Evolutionary conservation across 106 monocot genomes (phyloP).

Genomic region (Apostasia shenzhenica): DNA sequence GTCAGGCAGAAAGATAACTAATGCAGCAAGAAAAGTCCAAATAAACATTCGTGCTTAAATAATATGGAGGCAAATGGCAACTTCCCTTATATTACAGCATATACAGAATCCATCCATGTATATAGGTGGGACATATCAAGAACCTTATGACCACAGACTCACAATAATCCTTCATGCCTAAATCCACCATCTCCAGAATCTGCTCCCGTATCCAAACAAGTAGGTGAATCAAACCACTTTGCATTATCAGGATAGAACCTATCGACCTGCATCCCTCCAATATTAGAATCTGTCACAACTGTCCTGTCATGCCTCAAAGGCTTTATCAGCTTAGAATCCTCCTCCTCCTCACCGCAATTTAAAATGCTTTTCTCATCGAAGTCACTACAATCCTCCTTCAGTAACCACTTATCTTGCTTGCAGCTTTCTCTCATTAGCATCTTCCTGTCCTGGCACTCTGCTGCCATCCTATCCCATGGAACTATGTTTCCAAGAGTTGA

Average conservation of each 20-base stretch:
- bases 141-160: background rate
- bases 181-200: constrained; percentile 37
- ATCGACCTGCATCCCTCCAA: constrained; percentile 76
- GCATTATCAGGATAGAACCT: constrained; percentile 58
- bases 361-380: constrained; percentile 93
- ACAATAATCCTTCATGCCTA: constrained; percentile 35
- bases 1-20: no score
- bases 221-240: constrained; percentile 70
- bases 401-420: constrained; percentile 68
- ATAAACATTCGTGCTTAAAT: no score
- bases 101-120: background rate
- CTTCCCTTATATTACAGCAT: background rate
- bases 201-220: constrained; percentile 42
- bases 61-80: background rate
- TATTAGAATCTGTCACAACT: constrained; percentile 40
- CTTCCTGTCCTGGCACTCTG: constrained; percentile 53
- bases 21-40: no score
- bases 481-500: constrained; percentile 49
- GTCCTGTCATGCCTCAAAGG: constrained; percentile 61
- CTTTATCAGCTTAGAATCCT: constrained; percentile 73
- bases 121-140: background rate
- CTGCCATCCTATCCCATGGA: constrained; percentile 58
- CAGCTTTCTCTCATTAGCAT: constrained; percentile 53
- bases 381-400: constrained; percentile 64
- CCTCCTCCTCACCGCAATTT: constrained; percentile 59